Evolutionary conservation across 2,329 filamentous ascomycete genomes (phyloP), one percentile per base, ranked within the genome.

Genomic region (Trichoderma atroviride): DNA sequence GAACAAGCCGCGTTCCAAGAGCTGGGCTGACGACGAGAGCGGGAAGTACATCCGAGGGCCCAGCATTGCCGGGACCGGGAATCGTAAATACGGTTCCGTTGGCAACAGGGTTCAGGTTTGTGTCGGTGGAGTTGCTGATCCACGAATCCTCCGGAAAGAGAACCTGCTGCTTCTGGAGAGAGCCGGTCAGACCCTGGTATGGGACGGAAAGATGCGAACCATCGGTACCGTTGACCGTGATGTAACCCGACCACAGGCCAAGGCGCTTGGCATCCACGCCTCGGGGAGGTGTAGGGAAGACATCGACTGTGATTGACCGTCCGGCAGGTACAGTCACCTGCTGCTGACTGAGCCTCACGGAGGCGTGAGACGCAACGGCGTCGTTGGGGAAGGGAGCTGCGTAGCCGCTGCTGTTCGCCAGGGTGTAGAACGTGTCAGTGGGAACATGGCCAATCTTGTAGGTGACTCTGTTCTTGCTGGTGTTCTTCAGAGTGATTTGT

Each of bases 361-460:
- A 79, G 11, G 85, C 85, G 53, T 80, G 79, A 31, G 78, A 76
- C n/a, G 76, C 73, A 0, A 79, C 75, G 6, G 83, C 75, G 10
- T 84, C 79, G 35, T 83, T 84, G 31, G 85, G 85, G 73, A 86
- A 87, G 0, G 67, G 19, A 13, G 77, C 76, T 0, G 84, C 81
- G 57, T 78, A 78, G 53, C 80, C 79, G 33, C 74, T 73, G 40
- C 70, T 74, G 2, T 75, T 72, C 31, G 73, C 74, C 1, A 81
- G 77, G 0, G 87, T 86, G 76, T 88, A 89, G 66, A 83, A 83
- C 3, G 87, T 87, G 14, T 82, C 78, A 14, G 87, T 83, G 2
- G 83, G 82, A 7, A 83, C 76, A 70, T 88, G 81, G 31, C 80
- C 81, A 13, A 91, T 78, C 9, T 80, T 79, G 77, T 88, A 89